A percentile compares a stretch with the other conserved stretches of the same genome.
Conservation (phyloP, 2,329 filamentous ascomycete genomes). For the Trichoderma lentiforme region DNA sequence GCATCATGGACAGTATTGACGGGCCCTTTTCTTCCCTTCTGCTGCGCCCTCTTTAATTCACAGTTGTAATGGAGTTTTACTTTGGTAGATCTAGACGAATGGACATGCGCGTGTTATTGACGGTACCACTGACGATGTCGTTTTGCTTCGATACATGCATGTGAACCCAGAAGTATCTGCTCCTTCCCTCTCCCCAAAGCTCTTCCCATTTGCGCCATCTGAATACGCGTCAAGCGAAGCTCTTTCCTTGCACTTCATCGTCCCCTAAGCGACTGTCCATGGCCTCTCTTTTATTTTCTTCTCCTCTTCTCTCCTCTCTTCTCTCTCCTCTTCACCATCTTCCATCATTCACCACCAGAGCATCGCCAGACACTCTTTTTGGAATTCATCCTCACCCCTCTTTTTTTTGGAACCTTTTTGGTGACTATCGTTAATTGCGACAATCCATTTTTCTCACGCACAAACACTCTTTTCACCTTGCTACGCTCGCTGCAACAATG, state of each 20-base stretch:
- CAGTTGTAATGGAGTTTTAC: background rate
- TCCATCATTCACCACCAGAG: constrained; percentile 21
- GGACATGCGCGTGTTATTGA: background rate
- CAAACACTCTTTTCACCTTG: background rate
- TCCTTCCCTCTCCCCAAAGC: background rate
- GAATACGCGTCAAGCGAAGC: background rate
- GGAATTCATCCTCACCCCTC: constrained; percentile 22
- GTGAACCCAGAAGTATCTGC: background rate
- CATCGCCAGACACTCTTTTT: constrained; percentile 23
- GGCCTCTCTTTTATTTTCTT: constrained; percentile 17
- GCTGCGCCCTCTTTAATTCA: background rate
- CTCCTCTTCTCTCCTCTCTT: constrained; percentile 12
- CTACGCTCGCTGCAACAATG: constrained; percentile 22
- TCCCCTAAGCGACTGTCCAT: background rate
- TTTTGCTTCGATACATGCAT: background rate
- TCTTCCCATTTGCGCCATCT: background rate
- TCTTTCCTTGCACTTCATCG: constrained; percentile 2
- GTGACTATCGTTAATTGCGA: constrained; percentile 33
- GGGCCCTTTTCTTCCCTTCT: background rate
- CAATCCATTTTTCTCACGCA: constrained; percentile 25
- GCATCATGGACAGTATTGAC: background rate
- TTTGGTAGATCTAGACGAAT: background rate
- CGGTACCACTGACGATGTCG: too few relatives aligned
- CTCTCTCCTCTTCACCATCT: constrained; percentile 20
- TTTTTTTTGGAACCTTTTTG: constrained; percentile 33